A percentile compares a stretch with the other conserved stretches of the same genome.
phyloP scores from a whole-genome alignment of 192 early-diverging fungal species.

The Lobosporangium transversale region DNA sequence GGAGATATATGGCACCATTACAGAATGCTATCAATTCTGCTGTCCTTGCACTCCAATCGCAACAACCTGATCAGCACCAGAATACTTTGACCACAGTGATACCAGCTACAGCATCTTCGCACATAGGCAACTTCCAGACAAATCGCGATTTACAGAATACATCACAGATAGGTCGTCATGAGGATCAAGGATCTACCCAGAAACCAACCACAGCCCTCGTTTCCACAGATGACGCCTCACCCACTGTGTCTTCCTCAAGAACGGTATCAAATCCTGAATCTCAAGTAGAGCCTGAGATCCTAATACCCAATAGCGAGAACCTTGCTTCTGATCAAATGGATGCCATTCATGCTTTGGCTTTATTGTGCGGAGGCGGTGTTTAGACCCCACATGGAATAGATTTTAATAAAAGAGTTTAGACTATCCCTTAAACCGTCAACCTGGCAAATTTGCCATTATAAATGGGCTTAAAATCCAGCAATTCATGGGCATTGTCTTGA shows the following conservation, averaged over 20 bases:
- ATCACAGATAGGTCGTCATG: background rate
- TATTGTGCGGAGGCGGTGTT: slow-evolving; percentile 48
- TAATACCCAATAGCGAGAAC: slow-evolving; percentile 47
- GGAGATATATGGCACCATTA: slow-evolving; percentile 39
- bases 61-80: slow-evolving; percentile 1
- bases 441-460: too few relatives aligned
- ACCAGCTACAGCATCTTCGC: background rate
- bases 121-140: background rate
- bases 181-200: background rate
- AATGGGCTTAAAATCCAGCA: too few relatives aligned
- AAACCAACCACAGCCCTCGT: background rate
- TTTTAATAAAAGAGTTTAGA: background rate
- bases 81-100: background rate
- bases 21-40: slow-evolving; percentile 32
- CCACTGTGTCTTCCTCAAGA: background rate
- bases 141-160: background rate
- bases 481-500: too few relatives aligned
- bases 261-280: background rate
- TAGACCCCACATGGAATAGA: too few relatives aligned
- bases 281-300: slow-evolving; percentile 25
- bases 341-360: slow-evolving; percentile 48
- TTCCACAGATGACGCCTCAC: background rate
- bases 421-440: background rate
- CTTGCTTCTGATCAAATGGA: slow-evolving; percentile 54
- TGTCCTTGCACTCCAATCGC: slow-evolving; percentile 34